Evolutionary conservation across 306 rosid species (phyloP), one percentile per base, ranked within the genome.

Genomic region (Pyrus communis): DNA sequence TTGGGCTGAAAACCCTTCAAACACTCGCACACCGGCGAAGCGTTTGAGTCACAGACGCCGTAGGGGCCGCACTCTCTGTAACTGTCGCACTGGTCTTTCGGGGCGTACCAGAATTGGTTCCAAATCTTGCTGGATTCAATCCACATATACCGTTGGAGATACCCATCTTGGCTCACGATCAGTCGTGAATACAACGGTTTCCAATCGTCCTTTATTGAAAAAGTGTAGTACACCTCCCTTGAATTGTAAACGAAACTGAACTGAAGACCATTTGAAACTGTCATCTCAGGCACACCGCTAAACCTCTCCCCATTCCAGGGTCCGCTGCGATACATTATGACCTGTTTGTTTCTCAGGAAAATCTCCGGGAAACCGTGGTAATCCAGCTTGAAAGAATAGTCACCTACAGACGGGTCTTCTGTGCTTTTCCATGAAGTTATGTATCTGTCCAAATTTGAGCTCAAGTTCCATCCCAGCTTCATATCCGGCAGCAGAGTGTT

Each of bases 261-360:
- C 2, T 19, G 18, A 0, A 92, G 62, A 1, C 87, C 87, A 45
- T 71, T 31, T 68, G 1, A 63, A 67, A 13, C 70, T 11, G 0
- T 27, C 97, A 92, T 92, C 75, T 89, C 96, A 0, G 96, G 96
- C 4, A 92, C 92, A 11, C 98, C 98, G 5, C 94, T 87, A 73
- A 93, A 90, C 55, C 98, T 78, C 19, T 66, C 46, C 2, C 98
- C 98, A 25, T 93, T 93, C 98, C 98, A 93, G 4, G 94, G 91
- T 11, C 98, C 98, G 61, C 94, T 90, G 62, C 96, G 78, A 35
- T 85, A 87, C 1, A 0, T 6, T 23, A 2, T 55, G 0, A 0
- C 11, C 10, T 74, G 35, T 21, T 78, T 75, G 4, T 69, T 9
- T 33, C 71, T 0, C 30, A 90, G 71, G 80, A 79, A 93, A 75